Percentiles rank a stretch among this genome's conserved stretches.
Conservation (phyloP, 2,329 filamentous ascomycete genomes). For the Fragosphaeria purpurea region DNA sequence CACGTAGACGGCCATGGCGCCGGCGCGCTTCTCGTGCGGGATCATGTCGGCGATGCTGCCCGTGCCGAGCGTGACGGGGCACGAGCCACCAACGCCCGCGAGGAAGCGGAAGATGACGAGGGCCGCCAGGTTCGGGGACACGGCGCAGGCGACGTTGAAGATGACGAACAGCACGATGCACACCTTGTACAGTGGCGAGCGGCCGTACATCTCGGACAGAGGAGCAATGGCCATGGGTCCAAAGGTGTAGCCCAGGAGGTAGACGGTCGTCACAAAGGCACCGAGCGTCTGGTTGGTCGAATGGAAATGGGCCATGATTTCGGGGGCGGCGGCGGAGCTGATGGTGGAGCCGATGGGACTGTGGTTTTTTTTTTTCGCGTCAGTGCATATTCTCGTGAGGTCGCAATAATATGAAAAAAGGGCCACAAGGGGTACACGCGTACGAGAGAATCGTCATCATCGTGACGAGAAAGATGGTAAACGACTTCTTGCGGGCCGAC, state of each 20-base stretch:
- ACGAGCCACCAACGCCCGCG: slow-evolving; percentile 50
- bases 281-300: slow-evolving; percentile 40
- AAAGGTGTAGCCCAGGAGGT: slow-evolving; percentile 52
- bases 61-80: slow-evolving; percentile 59
- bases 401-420: too few species aligned
- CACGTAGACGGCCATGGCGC: slow-evolving; percentile 41
- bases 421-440: background rate
- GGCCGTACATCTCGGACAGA: slow-evolving; percentile 48
- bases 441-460: slow-evolving; percentile 6
- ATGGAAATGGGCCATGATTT: slow-evolving; percentile 53
- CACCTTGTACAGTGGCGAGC: slow-evolving; percentile 33
- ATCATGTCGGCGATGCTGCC: slow-evolving; percentile 58
- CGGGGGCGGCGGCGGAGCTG: slow-evolving; percentile 57
- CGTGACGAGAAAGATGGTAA: background rate
- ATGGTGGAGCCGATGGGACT: slow-evolving; percentile 29
- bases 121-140: slow-evolving; percentile 35
- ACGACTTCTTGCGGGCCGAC: slow-evolving; percentile 1
- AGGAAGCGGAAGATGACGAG: slow-evolving; percentile 55
- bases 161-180: slow-evolving; percentile 29
- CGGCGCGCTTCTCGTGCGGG: slow-evolving; percentile 41
- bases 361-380: background rate
- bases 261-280: slow-evolving; percentile 58
- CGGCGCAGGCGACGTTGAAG: slow-evolving; percentile 42
- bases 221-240: slow-evolving; percentile 50
- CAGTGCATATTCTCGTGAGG: too few species aligned